Evolutionary conservation across 177 flowering plant species (phyloP), one percentile per base, ranked within the genome.

Genomic region (Vitis hybrid): DNA sequence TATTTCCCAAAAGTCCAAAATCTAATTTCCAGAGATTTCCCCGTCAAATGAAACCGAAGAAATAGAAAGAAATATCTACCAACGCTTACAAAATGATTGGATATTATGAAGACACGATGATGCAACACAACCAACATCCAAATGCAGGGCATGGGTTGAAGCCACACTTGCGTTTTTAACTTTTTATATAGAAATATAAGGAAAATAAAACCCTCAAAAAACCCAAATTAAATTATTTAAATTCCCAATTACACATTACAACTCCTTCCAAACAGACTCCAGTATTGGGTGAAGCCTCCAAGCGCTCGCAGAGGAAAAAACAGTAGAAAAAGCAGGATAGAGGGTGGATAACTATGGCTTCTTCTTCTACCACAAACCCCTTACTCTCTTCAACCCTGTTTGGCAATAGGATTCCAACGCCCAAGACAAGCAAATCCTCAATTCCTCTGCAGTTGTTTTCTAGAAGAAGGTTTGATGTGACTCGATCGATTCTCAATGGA

Each of bases 371-470:
- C 31, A 66, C 75, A 10, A 74, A 58, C 55, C 57, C 73, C 10
- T 62, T 79, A 62, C 83, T 82, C 52, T 80, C 82, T 29, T 80
- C 86, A 19, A 57, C 50, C 65, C 78, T 80, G 69, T 72, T 69
- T 31, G 84, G 81, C 10, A 51, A 72, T 13, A 72, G 59, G 60
- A 55, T 70, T 45, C 86, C 84, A 16, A 83, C 81, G 7, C 85
- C 86, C 22, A 85, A 81, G 77, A 74, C 80, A 60, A 76, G 75
- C 62, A 76, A 60, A 59, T 19, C 74, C 3, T 70, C 67, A 3
- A 52, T 72, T 55, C 73, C 62, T 20, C 60, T 74, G 57, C 45
- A 72, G 15, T 62, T 74, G 73, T 9, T 70, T 73, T 55, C 81
- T 33, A 68, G 63, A 66, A 82, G 74, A 69, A 84, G 67, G 70